Conservation (phyloP, 148 eudicot species). For the Limonium bicolor region DNA sequence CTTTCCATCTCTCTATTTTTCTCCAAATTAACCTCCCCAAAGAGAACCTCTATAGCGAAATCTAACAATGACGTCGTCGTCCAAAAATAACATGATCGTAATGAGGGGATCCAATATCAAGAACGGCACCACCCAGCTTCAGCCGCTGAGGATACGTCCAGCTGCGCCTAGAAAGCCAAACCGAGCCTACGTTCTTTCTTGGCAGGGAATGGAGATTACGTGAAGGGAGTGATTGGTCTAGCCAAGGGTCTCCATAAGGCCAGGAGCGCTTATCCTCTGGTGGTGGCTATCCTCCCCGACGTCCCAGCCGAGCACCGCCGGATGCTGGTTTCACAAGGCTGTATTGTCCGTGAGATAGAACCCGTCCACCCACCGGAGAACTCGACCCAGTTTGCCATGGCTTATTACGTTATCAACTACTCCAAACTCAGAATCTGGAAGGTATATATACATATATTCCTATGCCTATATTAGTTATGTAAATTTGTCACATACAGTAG, state of each 20-base stretch:
- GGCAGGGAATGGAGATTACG: conserved; percentile 33
- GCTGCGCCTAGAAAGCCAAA: not conserved
- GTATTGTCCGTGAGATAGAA: conserved; percentile 27
- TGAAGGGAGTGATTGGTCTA: conserved; percentile 36
- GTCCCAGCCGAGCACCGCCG: conserved; percentile 31
- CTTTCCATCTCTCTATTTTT: no score
- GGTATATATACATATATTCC: conserved; percentile 9
- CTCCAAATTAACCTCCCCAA: no score
- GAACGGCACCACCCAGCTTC: no score
- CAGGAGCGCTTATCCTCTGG: conserved; percentile 22
- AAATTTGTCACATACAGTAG: not conserved
- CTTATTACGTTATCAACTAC: conserved; percentile 42
- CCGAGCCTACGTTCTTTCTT: conserved; percentile 27
- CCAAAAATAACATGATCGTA: not conserved
- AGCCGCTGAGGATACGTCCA: not conserved
- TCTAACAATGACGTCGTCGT: no score
- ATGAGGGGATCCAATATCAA: not conserved
- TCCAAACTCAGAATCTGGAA: conserved; percentile 40
- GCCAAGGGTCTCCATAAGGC: conserved; percentile 30
- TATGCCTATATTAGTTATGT: not conserved
- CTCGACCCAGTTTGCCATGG: conserved; percentile 32
- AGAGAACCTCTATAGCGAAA: no score
- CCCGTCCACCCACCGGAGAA: conserved; percentile 28
- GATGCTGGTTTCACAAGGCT: conserved; percentile 24
- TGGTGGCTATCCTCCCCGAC: conserved; percentile 31